Conservation (phyloP, 176 grass and related monocot genomes). For the Thinopyrum elongatum region DNA sequence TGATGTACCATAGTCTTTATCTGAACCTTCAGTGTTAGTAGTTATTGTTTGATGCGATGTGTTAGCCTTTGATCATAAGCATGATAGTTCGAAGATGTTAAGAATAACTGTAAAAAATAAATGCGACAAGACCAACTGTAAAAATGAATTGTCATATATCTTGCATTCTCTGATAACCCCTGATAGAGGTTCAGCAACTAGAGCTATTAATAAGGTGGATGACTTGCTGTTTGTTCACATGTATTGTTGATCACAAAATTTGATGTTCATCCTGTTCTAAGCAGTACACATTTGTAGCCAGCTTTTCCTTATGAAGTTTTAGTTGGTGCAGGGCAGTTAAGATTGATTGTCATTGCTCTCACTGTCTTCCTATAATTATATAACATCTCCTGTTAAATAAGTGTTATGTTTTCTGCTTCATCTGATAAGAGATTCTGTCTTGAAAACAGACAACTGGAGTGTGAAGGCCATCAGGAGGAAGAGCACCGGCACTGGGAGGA, state of each 20-base stretch:
- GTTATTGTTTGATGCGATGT: not conserved
- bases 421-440: not conserved
- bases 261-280: not conserved
- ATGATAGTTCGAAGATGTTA: not conserved
- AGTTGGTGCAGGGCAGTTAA: accelerated
- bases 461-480: constrained; percentile 89
- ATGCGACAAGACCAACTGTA: not conserved
- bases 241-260: not conserved
- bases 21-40: no score
- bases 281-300: not conserved
- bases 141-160: no score
- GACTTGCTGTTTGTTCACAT: not conserved
- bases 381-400: not conserved
- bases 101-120: no score
- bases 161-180: not conserved
- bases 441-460: constrained; percentile 78
- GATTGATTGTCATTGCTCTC: not conserved
- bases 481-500: constrained; percentile 79
- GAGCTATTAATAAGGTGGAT: not conserved
- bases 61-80: not conserved
- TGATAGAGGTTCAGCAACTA: not conserved
- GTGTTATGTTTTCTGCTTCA: not conserved
- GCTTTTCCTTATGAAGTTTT: not conserved
- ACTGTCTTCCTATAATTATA: not conserved
- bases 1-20: not conserved